Base-by-base conservation (phyloP, 305 asterid species). In the Fraxinus sp. region DNA sequence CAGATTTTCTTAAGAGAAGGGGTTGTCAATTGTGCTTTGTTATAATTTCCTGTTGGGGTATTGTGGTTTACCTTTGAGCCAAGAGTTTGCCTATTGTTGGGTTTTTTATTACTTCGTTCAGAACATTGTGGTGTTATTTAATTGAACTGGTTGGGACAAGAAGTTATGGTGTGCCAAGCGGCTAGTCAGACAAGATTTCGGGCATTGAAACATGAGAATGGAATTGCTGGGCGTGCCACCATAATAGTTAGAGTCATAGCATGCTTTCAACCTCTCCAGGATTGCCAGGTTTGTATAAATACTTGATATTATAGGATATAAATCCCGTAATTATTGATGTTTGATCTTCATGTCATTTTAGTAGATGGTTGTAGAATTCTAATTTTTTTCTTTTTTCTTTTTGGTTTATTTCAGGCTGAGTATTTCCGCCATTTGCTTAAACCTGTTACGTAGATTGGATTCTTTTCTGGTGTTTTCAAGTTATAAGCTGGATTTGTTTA, bases 161-260 rank as follows among this genome's bases (percentile, higher is more conserved):
- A 92, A 95, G 99, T 95, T 93, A 95, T 95, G 99, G 99, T 95
- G 83, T 76, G 98, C 94, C 98, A 94, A 91, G 97, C 98, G 86
- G 98, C 99, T 80, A 81, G 97, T 77, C 97, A 95, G 88, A 95
- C 99, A 87, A 92, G 89, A 95, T 95, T 95, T 88, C 95, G 98
- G 86, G 96, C 94, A 82, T 89, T 89, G 91, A 94, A 94, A 92
- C 97, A 94, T 77, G 97, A 93, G 87, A 91, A 79, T 91, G 99
- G 99, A 86, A 87, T 90, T 86, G 93, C 88, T 16, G 98, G 99
- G 86, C 84, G 85, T 88, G 90, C 97, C 89, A 93, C 97, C 90
- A 92, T 95, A 64, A 89, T 93, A 76, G 97, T 95, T 94, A 95
- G 94, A 90, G 95, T 95, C 18, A 93, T 95, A 82, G 99, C 95